Percentiles rank a stretch among this genome's conserved stretches.
Conservation (phyloP, 495 filamentous ascomycete genomes). For the Tetracladium marchalianum region DNA sequence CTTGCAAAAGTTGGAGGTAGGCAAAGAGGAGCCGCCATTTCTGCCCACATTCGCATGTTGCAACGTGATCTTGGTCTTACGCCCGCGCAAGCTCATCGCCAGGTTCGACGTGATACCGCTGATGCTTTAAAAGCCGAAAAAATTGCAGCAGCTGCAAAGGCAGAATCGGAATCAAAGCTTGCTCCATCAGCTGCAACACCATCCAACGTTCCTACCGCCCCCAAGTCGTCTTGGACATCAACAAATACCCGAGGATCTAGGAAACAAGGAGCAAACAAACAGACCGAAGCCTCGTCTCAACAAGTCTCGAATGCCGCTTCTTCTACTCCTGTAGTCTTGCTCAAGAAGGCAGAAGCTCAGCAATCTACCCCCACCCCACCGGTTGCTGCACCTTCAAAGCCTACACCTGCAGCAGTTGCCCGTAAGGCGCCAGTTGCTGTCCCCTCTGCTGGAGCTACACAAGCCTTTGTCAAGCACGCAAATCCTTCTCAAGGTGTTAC, state of each 20-base stretch:
- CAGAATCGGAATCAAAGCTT: slow-evolving; percentile 31
- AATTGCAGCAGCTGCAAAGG: slow-evolving; percentile 14
- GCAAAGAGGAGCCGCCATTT: slow-evolving; percentile 56
- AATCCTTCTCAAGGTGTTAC: slow-evolving; percentile 88
- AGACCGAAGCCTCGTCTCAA: not conserved
- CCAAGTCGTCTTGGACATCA: slow-evolving; percentile 11
- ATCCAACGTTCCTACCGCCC: slow-evolving; percentile 16
- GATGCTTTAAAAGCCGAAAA: slow-evolving; percentile 29
- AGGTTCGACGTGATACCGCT: slow-evolving; percentile 39
- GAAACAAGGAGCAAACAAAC: slow-evolving; percentile 2
- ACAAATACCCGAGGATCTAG: slow-evolving; percentile 9
- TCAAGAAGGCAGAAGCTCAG: slow-evolving; percentile 18
- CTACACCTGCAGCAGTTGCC: slow-evolving; percentile 10
- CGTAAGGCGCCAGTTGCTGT: slow-evolving; percentile 12
- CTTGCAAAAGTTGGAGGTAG: slow-evolving; percentile 30
- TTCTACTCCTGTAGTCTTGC: slow-evolving; percentile 16
- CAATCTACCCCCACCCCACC: slow-evolving; percentile 22
- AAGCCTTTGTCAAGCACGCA: slow-evolving; percentile 90
- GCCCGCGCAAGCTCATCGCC: slow-evolving; percentile 45
- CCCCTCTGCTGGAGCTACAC: slow-evolving; percentile 47
- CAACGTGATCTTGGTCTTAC: slow-evolving; percentile 86
- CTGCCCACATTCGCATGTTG: slow-evolving; percentile 72
- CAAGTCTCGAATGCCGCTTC: slow-evolving; percentile 11
- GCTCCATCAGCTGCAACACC: slow-evolving; percentile 17
- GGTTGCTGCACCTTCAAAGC: slow-evolving; percentile 19